Percentiles rank a stretch among this genome's conserved stretches.
phyloP scores from a whole-genome alignment of 2,329 filamentous ascomycete species.

The Leptosphaerulina australis region DNA sequence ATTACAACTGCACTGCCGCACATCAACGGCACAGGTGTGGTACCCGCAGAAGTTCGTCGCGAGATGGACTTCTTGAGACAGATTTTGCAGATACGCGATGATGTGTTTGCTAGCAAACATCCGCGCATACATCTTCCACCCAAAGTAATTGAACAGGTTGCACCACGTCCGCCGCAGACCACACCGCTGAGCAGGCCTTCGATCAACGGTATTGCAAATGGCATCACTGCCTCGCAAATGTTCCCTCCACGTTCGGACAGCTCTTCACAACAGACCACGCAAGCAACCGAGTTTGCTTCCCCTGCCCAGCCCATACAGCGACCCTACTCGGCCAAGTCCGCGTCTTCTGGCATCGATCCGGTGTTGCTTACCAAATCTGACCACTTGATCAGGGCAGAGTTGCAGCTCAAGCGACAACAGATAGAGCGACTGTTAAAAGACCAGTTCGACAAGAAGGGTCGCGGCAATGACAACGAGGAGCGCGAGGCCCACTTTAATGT shows the following conservation, averaged over 20 bases:
- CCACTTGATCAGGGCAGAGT: slow-evolving; percentile 79
- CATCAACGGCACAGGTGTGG: slow-evolving; percentile 44
- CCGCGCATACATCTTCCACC: slow-evolving; percentile 64
- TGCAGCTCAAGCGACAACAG: slow-evolving; percentile 78
- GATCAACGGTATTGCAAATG: slow-evolving; percentile 42
- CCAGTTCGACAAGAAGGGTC: slow-evolving; percentile 68
- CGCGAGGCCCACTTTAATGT: slow-evolving; percentile 51
- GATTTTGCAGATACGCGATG: slow-evolving; percentile 80
- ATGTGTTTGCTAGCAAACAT: slow-evolving; percentile 78
- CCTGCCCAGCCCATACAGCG: slow-evolving; percentile 34
- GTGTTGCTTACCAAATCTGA: slow-evolving; percentile 86
- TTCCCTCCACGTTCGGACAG: slow-evolving; percentile 41
- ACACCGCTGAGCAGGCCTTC: slow-evolving; percentile 36
- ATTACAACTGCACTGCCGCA: slow-evolving; percentile 35
- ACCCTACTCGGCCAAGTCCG: slow-evolving; percentile 50
- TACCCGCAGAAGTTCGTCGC: slow-evolving; percentile 47
- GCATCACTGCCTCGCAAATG: slow-evolving; percentile 28
- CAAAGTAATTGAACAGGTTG: slow-evolving; percentile 56
- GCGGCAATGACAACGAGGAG: slow-evolving; percentile 60
- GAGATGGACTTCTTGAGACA: slow-evolving; percentile 69
- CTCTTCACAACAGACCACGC: slow-evolving; percentile 31
- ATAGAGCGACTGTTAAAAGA: slow-evolving; percentile 79
- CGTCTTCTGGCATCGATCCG: slow-evolving; percentile 75
- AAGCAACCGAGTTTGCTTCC: slow-evolving; percentile 32
- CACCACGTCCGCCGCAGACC: slow-evolving; percentile 41